Conservation (phyloP, 345 rosid species). For the Clausena lansium region DNA sequence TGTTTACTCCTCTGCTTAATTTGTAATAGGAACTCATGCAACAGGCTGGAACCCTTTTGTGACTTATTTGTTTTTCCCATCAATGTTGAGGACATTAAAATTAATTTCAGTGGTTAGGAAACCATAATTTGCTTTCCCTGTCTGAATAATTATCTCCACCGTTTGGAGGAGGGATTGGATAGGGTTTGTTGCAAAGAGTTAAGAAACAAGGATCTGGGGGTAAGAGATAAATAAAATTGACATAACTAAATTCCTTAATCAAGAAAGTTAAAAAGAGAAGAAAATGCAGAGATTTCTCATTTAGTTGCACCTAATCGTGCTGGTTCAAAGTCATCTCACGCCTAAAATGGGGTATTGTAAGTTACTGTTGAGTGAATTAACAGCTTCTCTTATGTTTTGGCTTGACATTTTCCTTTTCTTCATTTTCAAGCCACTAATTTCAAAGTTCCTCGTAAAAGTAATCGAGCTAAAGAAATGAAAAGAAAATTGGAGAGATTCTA, state of each 20-base stretch:
- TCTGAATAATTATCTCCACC: neutral
- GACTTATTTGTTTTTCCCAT: neutral
- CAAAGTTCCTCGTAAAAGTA: neutral
- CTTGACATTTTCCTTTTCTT: neutral
- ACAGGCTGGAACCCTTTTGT: neutral
- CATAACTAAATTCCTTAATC: neutral
- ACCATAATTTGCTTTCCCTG: neutral
- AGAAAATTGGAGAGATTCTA: neutral
- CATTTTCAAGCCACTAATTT: neutral
- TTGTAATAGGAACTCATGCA: neutral
- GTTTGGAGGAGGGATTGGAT: neutral
- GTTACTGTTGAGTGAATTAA: neutral
- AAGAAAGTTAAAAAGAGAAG: neutral
- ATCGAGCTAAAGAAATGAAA: neutral
- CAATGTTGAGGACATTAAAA: neutral
- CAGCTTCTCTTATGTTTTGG: neutral
- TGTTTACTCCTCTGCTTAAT: neutral
- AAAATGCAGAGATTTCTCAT: neutral
- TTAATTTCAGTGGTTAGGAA: neutral
- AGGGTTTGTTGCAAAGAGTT: neutral
- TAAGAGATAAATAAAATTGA: neutral
- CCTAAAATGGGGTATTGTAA: neutral
- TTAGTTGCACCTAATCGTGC: neutral
- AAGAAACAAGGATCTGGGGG: neutral
- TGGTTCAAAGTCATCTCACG: neutral